A percentile compares a stretch with the other conserved stretches of the same genome.
Evolutionary conservation across 176 grass and related monocot species (phyloP).

Genomic region (Avena eriantha): DNA sequence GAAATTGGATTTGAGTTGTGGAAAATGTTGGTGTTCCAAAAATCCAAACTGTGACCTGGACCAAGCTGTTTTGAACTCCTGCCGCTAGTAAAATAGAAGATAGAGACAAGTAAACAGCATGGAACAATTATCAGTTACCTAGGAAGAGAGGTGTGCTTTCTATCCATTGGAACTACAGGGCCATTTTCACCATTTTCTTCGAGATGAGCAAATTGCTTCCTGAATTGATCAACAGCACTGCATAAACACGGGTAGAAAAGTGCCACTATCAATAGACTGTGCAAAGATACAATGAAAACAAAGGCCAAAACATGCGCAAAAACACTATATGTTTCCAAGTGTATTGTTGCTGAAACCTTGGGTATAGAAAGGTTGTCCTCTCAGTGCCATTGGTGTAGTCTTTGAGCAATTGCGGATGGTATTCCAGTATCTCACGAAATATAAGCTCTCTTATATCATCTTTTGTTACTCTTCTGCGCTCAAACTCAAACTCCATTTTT

Average conservation of each 20-base stretch:
- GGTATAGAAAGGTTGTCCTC: constrained; percentile 95
- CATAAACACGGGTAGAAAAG: constrained; percentile 40
- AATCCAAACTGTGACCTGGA: constrained; percentile 15
- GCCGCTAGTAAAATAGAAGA: constrained; percentile 1
- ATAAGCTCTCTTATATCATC: constrained; percentile 96
- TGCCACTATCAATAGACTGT: constrained; percentile 21
- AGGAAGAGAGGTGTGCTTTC: constrained; percentile 94
- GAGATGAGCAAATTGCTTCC: constrained; percentile 91
- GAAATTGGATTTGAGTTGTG: not conserved
- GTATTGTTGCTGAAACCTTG: constrained; percentile 62
- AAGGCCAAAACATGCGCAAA: constrained; percentile 21
- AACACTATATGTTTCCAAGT: constrained; percentile 40
- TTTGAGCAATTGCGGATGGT: constrained; percentile 95
- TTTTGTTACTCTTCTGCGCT: constrained; percentile 91
- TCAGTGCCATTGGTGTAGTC: constrained; percentile 93
- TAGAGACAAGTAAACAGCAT: constrained; percentile 30
- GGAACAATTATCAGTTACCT: constrained; percentile 59
- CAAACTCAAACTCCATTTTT: constrained; percentile 99
- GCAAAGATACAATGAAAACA: constrained; percentile 17
- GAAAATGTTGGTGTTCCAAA: not conserved
- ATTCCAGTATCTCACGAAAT: constrained; percentile 95
- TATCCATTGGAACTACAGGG: constrained; percentile 71
- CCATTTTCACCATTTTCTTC: constrained; percentile 87
- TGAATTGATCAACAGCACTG: constrained; percentile 96
- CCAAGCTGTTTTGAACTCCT: constrained; percentile 11